These are phyloP conservation scores for Dioscorea alata DNA, from an alignment of 106 monocot genomes.

Conservation along the genomic window DNA sequence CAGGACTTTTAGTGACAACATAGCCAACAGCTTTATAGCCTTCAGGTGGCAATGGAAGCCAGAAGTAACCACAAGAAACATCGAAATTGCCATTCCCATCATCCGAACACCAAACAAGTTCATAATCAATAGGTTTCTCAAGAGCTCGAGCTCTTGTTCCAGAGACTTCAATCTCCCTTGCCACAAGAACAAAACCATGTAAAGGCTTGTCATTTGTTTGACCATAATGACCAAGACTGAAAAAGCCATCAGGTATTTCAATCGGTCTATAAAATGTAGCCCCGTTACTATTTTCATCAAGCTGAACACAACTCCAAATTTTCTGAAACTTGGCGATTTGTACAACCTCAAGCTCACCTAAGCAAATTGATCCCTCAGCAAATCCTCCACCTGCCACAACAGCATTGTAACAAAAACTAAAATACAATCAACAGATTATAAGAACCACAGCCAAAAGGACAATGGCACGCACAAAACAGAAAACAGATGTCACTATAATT, in stretches of 20 bases:
- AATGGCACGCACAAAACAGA: not conserved
- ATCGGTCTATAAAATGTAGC: slow-evolving; percentile 76
- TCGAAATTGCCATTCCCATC: slow-evolving; percentile 31
- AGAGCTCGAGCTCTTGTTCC: slow-evolving; percentile 48
- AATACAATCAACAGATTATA: not conserved
- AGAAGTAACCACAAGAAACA: slow-evolving; percentile 56
- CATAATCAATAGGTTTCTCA: slow-evolving; percentile 61
- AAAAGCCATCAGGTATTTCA: slow-evolving; percentile 68
- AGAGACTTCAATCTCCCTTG: slow-evolving; percentile 30
- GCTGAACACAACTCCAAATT: slow-evolving; percentile 61
- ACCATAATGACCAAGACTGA: slow-evolving; percentile 74
- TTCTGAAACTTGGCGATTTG: slow-evolving; percentile 57
- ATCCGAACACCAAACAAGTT: slow-evolving; percentile 56
- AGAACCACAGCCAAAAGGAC: not conserved
- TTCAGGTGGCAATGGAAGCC: slow-evolving; percentile 73
- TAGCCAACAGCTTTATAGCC: slow-evolving; percentile 78
- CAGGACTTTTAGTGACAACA: slow-evolving; percentile 47
- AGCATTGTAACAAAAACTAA: not conserved
- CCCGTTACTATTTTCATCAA: slow-evolving; percentile 28
- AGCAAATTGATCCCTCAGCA: slow-evolving; percentile 60
- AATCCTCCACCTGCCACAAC: slow-evolving; percentile 63
- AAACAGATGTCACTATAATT: not conserved
- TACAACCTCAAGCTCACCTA: slow-evolving; percentile 78
- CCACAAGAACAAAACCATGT: slow-evolving; percentile 77
- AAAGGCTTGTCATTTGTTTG: slow-evolving; percentile 56